Evolutionary conservation across 257 asterid species (phyloP), one percentile per base, ranked within the genome.

Genomic region (Thymus mandschuricus): DNA sequence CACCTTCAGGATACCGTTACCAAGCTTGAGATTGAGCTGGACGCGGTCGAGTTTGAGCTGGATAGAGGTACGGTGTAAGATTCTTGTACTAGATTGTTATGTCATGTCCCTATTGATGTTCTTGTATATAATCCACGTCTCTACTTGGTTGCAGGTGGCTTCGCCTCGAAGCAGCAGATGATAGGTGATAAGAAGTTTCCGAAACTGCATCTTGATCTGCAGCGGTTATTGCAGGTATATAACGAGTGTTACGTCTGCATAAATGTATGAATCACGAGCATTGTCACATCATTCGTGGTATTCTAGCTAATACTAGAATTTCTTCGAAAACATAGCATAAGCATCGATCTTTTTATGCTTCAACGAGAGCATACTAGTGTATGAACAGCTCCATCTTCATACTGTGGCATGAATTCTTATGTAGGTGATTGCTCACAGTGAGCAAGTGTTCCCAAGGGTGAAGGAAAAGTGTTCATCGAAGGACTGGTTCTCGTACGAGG

Each of bases 1-100:
- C 97, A 95, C 75, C 92, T 94, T 69, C 99, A 95, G 78, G 99
- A 95, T 75, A 85, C 92, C 9, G 87, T 92, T 76, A 83, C 97
- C 30, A 83, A 88, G 60, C 93, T 95, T 10, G 99, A 95, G 87
- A 92, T 92, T 43, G 99, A 95, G 82, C 81, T 95, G 74, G 98
- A 95, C 27, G 41, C 92, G 0, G 86, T 95, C 44, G 99, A 95
- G 76, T 76, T 89, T 35, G 99, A 95, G 76, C 72, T 95, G 62
- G 99, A 95, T 65, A 76, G 80, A 91, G 99, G 99, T 94, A 85
- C 38, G 74, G 21, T 21, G 21, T 21, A 21, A 21, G 21, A 21
- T 21, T 21, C 21, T 21, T 21, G 21, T 21, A 21, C 21, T 21
- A 21, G 21, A 21, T 21, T 21, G 21, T 21, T 21, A 21, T 21